Percentiles rank a stretch among this genome's conserved stretches.
These are phyloP conservation scores for Moelleriella libera DNA, from an alignment of 2,329 filamentous ascomycete genomes.

Conservation along the genomic window DNA sequence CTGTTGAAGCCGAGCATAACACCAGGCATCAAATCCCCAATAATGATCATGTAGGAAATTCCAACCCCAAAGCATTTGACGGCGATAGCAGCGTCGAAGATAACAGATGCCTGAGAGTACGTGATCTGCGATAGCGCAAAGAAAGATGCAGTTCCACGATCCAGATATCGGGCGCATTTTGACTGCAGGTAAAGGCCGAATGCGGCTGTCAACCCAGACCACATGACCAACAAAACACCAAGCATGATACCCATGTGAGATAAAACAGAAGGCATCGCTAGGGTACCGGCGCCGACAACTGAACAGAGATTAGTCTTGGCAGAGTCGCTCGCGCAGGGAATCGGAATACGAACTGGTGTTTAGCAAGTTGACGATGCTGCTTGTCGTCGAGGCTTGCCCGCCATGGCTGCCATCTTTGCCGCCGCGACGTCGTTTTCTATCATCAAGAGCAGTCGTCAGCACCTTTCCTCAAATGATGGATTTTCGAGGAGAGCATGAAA, in stretches of 20 bases:
- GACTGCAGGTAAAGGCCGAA: conserved; percentile 94
- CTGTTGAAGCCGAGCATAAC: conserved; percentile 72
- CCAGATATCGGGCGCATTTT: conserved; percentile 83
- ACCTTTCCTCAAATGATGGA: background rate
- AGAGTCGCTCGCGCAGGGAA: background rate
- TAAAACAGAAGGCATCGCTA: conserved; percentile 90
- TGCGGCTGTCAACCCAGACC: conserved; percentile 77
- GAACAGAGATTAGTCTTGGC: background rate
- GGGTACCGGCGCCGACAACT: conserved; percentile 88
- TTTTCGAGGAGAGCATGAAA: background rate
- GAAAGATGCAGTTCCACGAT: conserved; percentile 78
- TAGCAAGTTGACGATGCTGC: conserved; percentile 86
- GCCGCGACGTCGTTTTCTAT: conserved; percentile 43
- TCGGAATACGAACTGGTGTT: conserved; percentile 63
- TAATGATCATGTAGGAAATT: conserved; percentile 96
- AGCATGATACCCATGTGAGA: conserved; percentile 90
- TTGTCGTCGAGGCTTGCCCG: conserved; percentile 76
- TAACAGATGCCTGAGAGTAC: conserved; percentile 86
- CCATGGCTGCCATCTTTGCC: conserved; percentile 53
- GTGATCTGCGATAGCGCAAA: conserved; percentile 95
- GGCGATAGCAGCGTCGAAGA: conserved; percentile 92
- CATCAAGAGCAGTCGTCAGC: background rate
- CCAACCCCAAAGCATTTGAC: conserved; percentile 97
- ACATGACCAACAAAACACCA: conserved; percentile 71
- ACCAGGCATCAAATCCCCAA: conserved; percentile 94